These are phyloP conservation scores for Phaeoacremonium minimum DNA, from an alignment of 2,329 filamentous ascomycete genomes.

Conservation along the genomic window DNA sequence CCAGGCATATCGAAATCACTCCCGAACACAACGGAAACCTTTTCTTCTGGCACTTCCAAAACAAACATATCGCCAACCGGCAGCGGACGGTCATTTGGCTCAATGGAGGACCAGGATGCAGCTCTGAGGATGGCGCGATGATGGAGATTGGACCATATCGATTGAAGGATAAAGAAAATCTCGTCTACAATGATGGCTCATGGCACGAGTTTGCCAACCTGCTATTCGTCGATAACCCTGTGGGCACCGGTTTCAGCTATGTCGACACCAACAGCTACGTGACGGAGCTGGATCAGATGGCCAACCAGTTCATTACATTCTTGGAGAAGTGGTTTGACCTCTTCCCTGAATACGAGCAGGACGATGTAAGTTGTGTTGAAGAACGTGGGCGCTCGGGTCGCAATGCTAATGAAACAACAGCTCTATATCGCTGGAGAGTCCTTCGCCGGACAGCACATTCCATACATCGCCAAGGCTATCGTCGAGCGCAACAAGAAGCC, in stretches of 20 bases:
- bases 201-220: constrained; percentile 99
- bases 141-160: constrained; percentile 96
- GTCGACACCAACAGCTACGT: constrained; percentile 86
- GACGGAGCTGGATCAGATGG: constrained; percentile 83
- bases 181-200: constrained; percentile 85
- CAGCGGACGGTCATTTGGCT: constrained; percentile 94
- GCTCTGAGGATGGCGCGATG: constrained; percentile 91
- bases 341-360: constrained; percentile 86
- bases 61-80: constrained; percentile 87
- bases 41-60: constrained; percentile 98
- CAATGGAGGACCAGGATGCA: constrained; percentile 95
- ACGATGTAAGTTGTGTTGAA: constrained; percentile 74
- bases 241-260: constrained; percentile 95
- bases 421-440: constrained; percentile 95
- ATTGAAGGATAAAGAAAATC: constrained; percentile 65
- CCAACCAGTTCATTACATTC: constrained; percentile 80
- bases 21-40: constrained; percentile 84
- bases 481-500: constrained; percentile 76
- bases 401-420: no score
- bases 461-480: constrained; percentile 91
- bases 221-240: constrained; percentile 94
- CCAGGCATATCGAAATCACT: constrained; percentile 85
- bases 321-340: constrained; percentile 86
- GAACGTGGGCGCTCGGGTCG: no score
- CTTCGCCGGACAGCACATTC: constrained; percentile 94